Evolutionary conservation across 108 stramenopile species (phyloP), one percentile per base, ranked within the genome.

Genomic region (Parmales sp.): DNA sequence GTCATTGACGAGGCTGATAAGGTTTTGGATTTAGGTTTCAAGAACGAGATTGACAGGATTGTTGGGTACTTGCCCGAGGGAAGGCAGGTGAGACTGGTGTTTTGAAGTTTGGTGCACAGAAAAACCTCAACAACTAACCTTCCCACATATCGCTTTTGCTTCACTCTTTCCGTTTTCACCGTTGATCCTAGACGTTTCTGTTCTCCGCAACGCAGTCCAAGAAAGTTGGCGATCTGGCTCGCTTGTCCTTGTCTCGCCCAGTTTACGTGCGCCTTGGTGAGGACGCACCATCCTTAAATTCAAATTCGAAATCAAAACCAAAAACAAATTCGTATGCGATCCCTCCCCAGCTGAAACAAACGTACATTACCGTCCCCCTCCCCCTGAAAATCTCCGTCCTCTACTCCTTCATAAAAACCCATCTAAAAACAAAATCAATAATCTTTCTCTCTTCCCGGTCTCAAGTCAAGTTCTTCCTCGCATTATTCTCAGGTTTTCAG

Each of bases 1-100:
- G 95, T 99, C 9, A 72, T 99, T 65, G 99, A 99, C 69, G 99
- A 99, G 80, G 96, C 96, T 2, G 99, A 99, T 77, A 79, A 97
- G 29, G 88, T 97, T 48, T 75, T 99, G 49, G 99, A 98, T 67
- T 81, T 97, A 85, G 99, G 97, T n/a, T 99, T 99, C 78, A 80
- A 84, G 39, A 83, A 92, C 51, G 95, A 97, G 74, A 76, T 99
- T 68, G 74, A 95, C 36, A 77, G 79, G 41, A 96, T 99, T 39
- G 70, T 96, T 8, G 88, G 88, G 51, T 96, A 95, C 76, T 65
- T 98, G 26, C 95, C 96, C 29, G 68, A 74, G 11, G 83, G 79
- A 13, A 70, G 71, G 39, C 67, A 73, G 50, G 13, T 13, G 16
- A 8, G 23, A 20, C 20, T 20, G 7, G 16, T 20, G 20, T 6